Percentiles rank a stretch among this genome's conserved stretches.
Conservation (phyloP, 2,329 filamentous ascomycete species). For the Diaporthe sp. region DNA sequence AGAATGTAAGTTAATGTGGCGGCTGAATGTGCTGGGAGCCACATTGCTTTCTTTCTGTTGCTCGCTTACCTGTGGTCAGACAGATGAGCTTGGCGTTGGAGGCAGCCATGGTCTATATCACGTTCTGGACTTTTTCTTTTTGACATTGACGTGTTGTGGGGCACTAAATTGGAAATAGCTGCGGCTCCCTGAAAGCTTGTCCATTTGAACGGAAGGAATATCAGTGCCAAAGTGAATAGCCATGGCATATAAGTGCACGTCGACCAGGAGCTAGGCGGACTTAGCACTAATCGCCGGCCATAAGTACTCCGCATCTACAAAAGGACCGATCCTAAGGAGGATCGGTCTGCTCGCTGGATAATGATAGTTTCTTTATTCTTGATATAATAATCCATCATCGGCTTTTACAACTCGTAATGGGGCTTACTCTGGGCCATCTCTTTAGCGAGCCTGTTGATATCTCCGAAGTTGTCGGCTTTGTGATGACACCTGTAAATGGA, state of each 20-base stretch:
- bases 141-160: too few relatives aligned
- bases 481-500: not conserved
- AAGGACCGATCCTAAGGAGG: not conserved
- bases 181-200: not conserved
- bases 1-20: not conserved
- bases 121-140: too few relatives aligned
- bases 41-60: not conserved
- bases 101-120: not conserved
- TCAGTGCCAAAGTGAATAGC: not conserved
- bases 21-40: too few relatives aligned
- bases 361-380: too few relatives aligned
- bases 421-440: too few relatives aligned
- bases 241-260: not conserved
- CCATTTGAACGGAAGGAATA: not conserved
- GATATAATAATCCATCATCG: too few relatives aligned
- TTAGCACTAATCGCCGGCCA: constrained; percentile 8
- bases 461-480: not conserved
- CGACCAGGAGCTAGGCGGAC: constrained; percentile 16
- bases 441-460: too few relatives aligned
- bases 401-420: too few relatives aligned
- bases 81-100: not conserved
- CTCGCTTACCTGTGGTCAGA: not conserved
- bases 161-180: too few relatives aligned
- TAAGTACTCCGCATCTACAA: not conserved
- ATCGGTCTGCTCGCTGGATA: not conserved